phyloP scores from a whole-genome alignment of 2,329 filamentous ascomycete genomes.

The Pyricularia sp. region DNA sequence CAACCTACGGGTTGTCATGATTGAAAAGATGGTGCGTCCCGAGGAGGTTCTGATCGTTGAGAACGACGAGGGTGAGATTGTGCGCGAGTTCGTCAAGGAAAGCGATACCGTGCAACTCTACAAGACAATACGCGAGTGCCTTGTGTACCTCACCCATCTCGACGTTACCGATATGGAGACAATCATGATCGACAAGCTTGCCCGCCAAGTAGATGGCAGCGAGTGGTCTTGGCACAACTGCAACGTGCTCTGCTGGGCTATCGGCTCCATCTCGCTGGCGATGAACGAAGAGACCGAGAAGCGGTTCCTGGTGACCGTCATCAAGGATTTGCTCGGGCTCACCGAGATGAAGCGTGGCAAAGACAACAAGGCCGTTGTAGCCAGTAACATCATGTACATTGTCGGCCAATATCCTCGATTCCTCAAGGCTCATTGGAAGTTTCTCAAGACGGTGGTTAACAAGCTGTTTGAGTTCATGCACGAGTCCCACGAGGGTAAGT shows the following conservation, averaged over 20 bases:
- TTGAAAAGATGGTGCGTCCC: constrained; percentile 97
- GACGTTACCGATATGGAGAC: constrained; percentile 95
- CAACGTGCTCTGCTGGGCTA: constrained; percentile 98
- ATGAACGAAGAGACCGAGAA: constrained; percentile 99
- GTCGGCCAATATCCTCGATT: constrained; percentile 97
- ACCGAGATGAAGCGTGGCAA: constrained; percentile 99
- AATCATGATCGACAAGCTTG: constrained; percentile 98
- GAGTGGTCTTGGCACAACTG: constrained; percentile 99
- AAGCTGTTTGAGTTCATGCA: constrained; percentile 99
- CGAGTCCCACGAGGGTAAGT: constrained; percentile 85
- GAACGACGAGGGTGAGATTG: constrained; percentile 97
- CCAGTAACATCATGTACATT: constrained; percentile 99
- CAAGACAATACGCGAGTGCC: constrained; percentile 94
- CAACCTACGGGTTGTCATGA: constrained; percentile 94
- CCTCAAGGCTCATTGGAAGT: constrained; percentile 98
- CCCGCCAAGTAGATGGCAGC: constrained; percentile 82
- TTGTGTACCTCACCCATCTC: constrained; percentile 93
- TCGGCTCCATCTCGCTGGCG: constrained; percentile 92
- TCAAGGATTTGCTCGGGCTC: constrained; percentile 90
- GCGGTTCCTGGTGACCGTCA: constrained; percentile 93
- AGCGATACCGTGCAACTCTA: constrained; percentile 98
- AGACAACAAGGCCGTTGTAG: constrained; percentile 98
- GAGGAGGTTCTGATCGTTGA: constrained; percentile 99
- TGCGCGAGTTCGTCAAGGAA: constrained; percentile 98
- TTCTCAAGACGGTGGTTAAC: constrained; percentile 98